Evolutionary conservation across 495 filamentous ascomycete genomes (phyloP).

Genomic region (Trichoderma parareesei): DNA sequence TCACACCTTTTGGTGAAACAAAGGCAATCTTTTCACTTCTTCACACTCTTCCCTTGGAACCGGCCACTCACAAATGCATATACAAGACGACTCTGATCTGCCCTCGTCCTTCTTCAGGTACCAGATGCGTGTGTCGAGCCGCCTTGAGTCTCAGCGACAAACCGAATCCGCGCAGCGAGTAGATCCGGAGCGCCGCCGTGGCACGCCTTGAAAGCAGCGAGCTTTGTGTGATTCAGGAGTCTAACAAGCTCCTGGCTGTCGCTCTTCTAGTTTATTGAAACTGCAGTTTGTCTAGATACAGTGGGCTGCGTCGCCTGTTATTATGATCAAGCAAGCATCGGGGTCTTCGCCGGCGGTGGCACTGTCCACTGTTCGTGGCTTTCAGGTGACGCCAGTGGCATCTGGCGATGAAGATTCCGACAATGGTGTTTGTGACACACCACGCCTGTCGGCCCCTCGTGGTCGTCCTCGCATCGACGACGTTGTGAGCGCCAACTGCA

Average conservation of each 20-base stretch:
- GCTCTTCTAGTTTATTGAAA: neutral
- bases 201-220: slow-evolving; percentile 35
- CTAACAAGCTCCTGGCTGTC: slow-evolving; percentile 11
- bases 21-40: slow-evolving; percentile 12
- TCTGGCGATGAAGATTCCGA: slow-evolving; percentile 85
- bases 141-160: slow-evolving; percentile 30
- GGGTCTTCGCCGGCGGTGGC: slow-evolving; percentile 49
- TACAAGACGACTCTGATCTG: slow-evolving; percentile 27
- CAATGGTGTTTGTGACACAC: slow-evolving; percentile 28
- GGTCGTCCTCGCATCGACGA: slow-evolving; percentile 33
- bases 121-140: slow-evolving; percentile 40
- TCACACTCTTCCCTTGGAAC: slow-evolving; percentile 4
- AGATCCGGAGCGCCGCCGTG: slow-evolving; percentile 44
- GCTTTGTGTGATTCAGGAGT: slow-evolving; percentile 17
- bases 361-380: slow-evolving; percentile 66
- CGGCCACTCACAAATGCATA: slow-evolving; percentile 34
- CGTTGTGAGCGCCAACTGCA: slow-evolving; percentile 50
- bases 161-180: slow-evolving; percentile 33
- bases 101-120: slow-evolving; percentile 36
- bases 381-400: slow-evolving; percentile 60
- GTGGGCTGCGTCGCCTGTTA: neutral
- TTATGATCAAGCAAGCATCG: neutral
- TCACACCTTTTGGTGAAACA: slow-evolving; percentile 25
- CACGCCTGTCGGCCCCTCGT: slow-evolving; percentile 13
- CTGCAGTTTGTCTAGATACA: neutral